Percentiles rank a stretch among this genome's conserved stretches.
phyloP scores from a whole-genome alignment of 2,329 filamentous ascomycete genomes.

The Mycosphaerella sp. region DNA sequence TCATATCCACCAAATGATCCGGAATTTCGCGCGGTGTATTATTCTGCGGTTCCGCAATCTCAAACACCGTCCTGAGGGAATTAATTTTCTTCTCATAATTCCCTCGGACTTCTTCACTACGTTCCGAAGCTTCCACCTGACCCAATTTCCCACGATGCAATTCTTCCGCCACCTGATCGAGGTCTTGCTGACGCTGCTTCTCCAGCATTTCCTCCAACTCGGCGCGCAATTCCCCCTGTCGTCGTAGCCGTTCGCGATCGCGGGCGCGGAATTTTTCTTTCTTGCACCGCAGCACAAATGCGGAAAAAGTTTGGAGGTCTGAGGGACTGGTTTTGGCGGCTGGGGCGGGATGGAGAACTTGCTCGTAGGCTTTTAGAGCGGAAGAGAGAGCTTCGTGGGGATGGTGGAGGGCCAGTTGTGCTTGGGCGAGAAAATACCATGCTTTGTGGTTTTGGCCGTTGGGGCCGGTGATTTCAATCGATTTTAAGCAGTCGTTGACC shows the following conservation, averaged over 20 bases:
- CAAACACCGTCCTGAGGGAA: constrained; percentile 43
- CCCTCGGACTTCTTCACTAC: constrained; percentile 41
- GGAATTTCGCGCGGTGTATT: constrained; percentile 54
- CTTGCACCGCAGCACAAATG: constrained; percentile 70
- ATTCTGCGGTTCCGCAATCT: constrained; percentile 41
- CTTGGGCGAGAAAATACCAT: constrained; percentile 74
- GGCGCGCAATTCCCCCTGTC: constrained; percentile 52
- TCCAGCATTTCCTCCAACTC: constrained; percentile 53
- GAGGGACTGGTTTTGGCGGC: constrained; percentile 44
- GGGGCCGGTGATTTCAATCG: constrained; percentile 59
- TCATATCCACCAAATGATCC: constrained; percentile 67
- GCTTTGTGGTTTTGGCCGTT: constrained; percentile 54
- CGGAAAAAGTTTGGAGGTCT: constrained; percentile 49
- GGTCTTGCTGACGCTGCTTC: constrained; percentile 41
- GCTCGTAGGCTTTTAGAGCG: constrained; percentile 64
- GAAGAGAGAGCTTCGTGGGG: constrained; percentile 65
- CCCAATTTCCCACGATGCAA: constrained; percentile 36
- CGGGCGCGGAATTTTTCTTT: constrained; percentile 76
- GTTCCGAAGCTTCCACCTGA: constrained; percentile 41
- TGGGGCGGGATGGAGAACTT: constrained; percentile 47
- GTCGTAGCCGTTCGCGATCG: constrained; percentile 56
- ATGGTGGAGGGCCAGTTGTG: constrained; percentile 66
- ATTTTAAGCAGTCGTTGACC: constrained; percentile 68
- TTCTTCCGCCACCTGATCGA: constrained; percentile 30
- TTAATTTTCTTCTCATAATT: constrained; percentile 38